These are phyloP conservation scores for Zygosaccharomyces bisporus DNA, from an alignment of 805 yeast genomes.

Conservation along the genomic window DNA sequence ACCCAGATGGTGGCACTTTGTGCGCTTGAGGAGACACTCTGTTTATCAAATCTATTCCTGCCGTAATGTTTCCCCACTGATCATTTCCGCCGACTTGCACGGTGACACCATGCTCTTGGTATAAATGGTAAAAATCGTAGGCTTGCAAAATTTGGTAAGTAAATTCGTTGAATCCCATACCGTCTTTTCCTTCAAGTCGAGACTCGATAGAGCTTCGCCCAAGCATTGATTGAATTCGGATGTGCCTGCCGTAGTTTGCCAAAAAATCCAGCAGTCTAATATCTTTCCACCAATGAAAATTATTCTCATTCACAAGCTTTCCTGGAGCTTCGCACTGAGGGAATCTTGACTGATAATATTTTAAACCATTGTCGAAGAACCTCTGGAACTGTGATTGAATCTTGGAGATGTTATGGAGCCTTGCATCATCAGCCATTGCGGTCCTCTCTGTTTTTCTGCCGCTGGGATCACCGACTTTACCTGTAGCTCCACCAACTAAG, in stretches of 20 bases:
- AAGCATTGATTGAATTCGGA: slow-evolving; percentile 82
- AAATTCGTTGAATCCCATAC: slow-evolving; percentile 91
- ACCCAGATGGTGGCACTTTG: slow-evolving; percentile 51
- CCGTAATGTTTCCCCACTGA: slow-evolving; percentile 97
- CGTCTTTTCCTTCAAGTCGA: slow-evolving; percentile 62
- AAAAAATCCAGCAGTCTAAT: slow-evolving; percentile 74
- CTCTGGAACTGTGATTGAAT: slow-evolving; percentile 59
- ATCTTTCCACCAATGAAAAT: slow-evolving; percentile 81
- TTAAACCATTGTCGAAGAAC: slow-evolving; percentile 59
- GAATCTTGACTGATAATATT: slow-evolving; percentile 49
- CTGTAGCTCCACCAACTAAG: slow-evolving; percentile 93
- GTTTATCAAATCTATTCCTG: slow-evolving; percentile 84
- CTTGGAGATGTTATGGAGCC: slow-evolving; percentile 52
- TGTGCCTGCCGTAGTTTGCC: slow-evolving; percentile 68
- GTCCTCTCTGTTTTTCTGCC: slow-evolving; percentile 78
- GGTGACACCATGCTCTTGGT: slow-evolving; percentile 52
- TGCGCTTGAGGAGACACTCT: slow-evolving; percentile 42
- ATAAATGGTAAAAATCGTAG: slow-evolving; percentile 83
- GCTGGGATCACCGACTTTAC: slow-evolving; percentile 94
- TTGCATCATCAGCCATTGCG: slow-evolving; percentile 48
- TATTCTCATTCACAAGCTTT: slow-evolving; percentile 49
- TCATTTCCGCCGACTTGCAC: slow-evolving; percentile 95
- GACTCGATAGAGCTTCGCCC: slow-evolving; percentile 82
- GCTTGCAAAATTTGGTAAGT: slow-evolving; percentile 92
- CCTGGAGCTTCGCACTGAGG: slow-evolving; percentile 44